Evolutionary conservation across 2,329 filamentous ascomycete genomes (phyloP).

Genomic region (Colletotrichum incanum): DNA sequence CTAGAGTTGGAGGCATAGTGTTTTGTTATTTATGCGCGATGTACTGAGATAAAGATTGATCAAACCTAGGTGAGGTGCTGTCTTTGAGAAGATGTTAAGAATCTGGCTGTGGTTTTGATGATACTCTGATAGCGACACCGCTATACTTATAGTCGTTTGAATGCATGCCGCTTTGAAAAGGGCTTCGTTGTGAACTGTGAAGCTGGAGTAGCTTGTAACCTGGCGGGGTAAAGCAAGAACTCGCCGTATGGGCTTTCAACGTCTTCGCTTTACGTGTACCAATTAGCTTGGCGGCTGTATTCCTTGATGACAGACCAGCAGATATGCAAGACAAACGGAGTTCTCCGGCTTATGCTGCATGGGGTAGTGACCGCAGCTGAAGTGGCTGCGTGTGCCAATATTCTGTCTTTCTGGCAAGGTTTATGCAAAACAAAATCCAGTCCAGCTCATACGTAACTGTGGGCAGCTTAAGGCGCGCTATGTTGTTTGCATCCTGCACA

Average conservation of each 20-base stretch:
- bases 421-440: neutral
- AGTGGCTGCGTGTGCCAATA: neutral
- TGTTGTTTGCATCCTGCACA: neutral
- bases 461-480: neutral
- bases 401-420: neutral
- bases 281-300: neutral
- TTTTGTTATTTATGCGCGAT: neutral
- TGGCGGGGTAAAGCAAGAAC: neutral
- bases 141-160: neutral
- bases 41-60: fast-evolving
- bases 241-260: neutral
- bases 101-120: no score
- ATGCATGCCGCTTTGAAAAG: no score
- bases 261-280: neutral
- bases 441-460: neutral
- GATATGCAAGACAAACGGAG: neutral
- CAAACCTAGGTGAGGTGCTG: neutral
- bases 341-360: neutral
- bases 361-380: neutral
- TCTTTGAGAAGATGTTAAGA: neutral
- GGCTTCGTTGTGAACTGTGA: neutral
- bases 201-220: neutral
- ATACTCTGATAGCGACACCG: neutral
- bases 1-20: neutral
- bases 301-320: neutral